Conservation (phyloP, 2,329 filamentous ascomycete species). For the Ophiosphaerella korrae region DNA sequence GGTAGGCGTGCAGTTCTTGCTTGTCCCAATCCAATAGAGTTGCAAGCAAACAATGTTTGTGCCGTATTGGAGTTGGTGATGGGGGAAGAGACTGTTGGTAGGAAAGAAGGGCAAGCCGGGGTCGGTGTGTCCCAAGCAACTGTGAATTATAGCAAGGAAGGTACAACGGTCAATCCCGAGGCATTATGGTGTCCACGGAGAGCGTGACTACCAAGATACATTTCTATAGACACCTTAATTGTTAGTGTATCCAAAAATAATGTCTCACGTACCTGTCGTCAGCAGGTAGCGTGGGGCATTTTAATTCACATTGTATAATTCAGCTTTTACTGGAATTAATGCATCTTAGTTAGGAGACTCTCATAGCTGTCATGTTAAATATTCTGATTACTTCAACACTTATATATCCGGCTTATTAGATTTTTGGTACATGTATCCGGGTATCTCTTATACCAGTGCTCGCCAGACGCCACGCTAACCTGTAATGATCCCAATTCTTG, state of each 20-base stretch:
- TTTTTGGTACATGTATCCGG: background rate
- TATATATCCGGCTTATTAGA: too few species aligned
- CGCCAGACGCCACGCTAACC: slow-evolving; percentile 42
- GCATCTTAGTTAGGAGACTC: too few species aligned
- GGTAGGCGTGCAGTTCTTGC: slow-evolving; percentile 35
- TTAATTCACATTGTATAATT: too few species aligned
- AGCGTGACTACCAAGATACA: too few species aligned
- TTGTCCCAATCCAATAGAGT: slow-evolving; percentile 20
- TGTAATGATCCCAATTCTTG: slow-evolving; percentile 17
- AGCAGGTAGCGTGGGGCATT: too few species aligned
- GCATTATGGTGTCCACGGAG: background rate
- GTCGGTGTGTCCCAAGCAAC: background rate
- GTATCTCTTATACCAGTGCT: slow-evolving; percentile 12
- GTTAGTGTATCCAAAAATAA: too few species aligned
- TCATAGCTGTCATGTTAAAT: too few species aligned
- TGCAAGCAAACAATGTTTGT: slow-evolving; percentile 18
- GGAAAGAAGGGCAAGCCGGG: background rate
- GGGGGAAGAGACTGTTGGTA: slow-evolving; percentile 5
- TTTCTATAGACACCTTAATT: too few species aligned
- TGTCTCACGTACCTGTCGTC: too few species aligned
- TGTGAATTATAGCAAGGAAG: slow-evolving; percentile 3
- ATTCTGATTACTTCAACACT: too few species aligned
- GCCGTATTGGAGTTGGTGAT: slow-evolving; percentile 3
- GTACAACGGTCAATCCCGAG: slow-evolving; percentile 6
- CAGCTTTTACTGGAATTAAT: too few species aligned